A percentile compares a stretch with the other conserved stretches of the same genome.
phyloP scores from a whole-genome alignment of 225 moss, liverwort and hornwort genomes.

The Lunularia cruciata region DNA sequence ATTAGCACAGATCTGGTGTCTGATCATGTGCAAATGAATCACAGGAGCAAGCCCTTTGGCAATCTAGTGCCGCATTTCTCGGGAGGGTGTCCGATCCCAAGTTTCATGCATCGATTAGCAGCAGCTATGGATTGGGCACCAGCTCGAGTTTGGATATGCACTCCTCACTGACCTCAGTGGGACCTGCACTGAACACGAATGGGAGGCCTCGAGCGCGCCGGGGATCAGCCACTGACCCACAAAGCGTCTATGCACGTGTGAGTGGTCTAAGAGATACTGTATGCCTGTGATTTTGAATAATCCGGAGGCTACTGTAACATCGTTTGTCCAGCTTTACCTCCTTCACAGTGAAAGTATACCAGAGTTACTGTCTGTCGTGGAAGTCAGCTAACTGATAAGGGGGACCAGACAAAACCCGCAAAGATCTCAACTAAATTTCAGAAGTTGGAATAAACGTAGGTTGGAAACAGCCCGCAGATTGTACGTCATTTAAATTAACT shows the following conservation, averaged over 20 bases:
- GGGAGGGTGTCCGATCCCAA: conserved; percentile 26
- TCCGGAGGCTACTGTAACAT: too few species aligned
- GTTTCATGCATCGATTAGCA: conserved; percentile 20
- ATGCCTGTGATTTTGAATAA: too few species aligned
- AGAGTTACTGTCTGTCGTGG: too few species aligned
- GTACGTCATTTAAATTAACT: too few species aligned
- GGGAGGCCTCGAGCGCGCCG: conserved; percentile 87
- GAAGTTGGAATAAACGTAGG: too few species aligned
- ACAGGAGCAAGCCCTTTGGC: conserved; percentile 22
- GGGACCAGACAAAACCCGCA: too few species aligned
- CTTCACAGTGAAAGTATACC: too few species aligned
- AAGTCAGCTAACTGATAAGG: too few species aligned
- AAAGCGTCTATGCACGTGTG: conserved; percentile 91
- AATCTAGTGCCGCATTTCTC: conserved; percentile 29
- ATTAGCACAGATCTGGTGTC: background rate
- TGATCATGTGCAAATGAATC: background rate
- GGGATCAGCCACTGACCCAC: conserved; percentile 86
- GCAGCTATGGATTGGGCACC: conserved; percentile 20
- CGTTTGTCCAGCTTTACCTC: too few species aligned
- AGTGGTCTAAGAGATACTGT: conserved; percentile 13
- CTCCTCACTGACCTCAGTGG: conserved; percentile 39
- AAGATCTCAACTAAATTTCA: too few species aligned
- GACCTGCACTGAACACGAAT: conserved; percentile 81
- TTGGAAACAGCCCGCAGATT: too few species aligned
- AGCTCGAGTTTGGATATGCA: conserved; percentile 27